These are phyloP conservation scores for Coniella lustricola DNA, from an alignment of 2,329 filamentous ascomycete species.

Conservation along the genomic window DNA sequence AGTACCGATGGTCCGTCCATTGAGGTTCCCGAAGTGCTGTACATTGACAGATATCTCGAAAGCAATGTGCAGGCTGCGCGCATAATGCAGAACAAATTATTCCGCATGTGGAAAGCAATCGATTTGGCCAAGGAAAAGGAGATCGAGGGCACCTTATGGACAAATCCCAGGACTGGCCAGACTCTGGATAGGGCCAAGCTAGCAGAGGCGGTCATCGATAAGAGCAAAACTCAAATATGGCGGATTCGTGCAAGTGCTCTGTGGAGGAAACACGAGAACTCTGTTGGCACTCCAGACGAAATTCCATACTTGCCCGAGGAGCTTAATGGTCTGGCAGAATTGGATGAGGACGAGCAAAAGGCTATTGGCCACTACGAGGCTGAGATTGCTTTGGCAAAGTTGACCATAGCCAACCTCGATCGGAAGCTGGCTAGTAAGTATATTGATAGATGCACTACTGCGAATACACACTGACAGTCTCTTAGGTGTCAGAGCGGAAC, in stretches of 20 bases:
- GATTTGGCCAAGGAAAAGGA: conserved; percentile 10
- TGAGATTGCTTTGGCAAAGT: conserved; percentile 17
- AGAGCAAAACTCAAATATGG: conserved; percentile 18
- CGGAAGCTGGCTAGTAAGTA: conserved; percentile 14
- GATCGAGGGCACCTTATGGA: conserved; percentile 11
- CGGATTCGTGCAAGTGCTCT: conserved; percentile 16
- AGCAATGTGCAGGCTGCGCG: conserved; percentile 17
- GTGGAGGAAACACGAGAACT: conserved; percentile 19
- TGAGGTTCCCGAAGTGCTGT: conserved; percentile 21
- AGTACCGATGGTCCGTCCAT: conserved; percentile 15
- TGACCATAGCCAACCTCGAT: conserved; percentile 14
- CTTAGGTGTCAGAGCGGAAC: conserved; percentile 8
- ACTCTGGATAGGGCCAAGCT: conserved; percentile 13
- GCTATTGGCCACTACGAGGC: conserved; percentile 16
- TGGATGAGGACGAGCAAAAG: conserved; percentile 15
- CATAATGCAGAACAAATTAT: conserved; percentile 16
- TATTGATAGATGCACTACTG: no score
- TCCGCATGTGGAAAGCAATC: conserved; percentile 11
- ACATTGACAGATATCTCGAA: conserved; percentile 20
- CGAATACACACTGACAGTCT: conserved; percentile 1
- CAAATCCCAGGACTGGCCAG: conserved; percentile 3
- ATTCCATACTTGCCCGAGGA: conserved; percentile 20
- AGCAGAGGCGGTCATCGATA: conserved; percentile 17
- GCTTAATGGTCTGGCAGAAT: conserved; percentile 16
- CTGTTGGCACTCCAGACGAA: conserved; percentile 10